phyloP scores from a whole-genome alignment of 495 filamentous ascomycete species.

The Achaetomiella virescens region DNA sequence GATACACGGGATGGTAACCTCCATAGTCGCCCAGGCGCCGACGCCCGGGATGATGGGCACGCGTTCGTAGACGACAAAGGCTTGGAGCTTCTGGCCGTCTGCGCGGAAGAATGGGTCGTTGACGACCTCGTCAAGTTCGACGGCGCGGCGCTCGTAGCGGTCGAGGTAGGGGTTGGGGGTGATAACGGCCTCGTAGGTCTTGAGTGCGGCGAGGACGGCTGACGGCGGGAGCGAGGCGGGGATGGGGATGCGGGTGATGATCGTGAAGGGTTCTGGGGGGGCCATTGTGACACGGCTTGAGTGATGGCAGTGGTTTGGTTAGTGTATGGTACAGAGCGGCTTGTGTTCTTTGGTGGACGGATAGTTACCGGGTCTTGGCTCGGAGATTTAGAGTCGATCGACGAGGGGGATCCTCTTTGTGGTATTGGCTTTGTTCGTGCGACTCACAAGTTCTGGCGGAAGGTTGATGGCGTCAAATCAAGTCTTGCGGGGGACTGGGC shows the following conservation, averaged over 20 bases:
- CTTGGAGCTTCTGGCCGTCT: constrained; percentile 22
- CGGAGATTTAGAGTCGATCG: no score
- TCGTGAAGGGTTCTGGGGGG: constrained; percentile 16
- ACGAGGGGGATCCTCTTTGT: no score
- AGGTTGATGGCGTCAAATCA: no score
- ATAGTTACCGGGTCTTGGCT: no score
- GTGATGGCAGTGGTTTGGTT: no score
- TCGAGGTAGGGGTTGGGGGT: constrained; percentile 29
- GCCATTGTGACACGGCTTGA: no score
- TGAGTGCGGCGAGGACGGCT: constrained; percentile 25
- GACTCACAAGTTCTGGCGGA: no score
- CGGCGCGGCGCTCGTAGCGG: constrained; percentile 21
- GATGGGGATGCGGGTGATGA: constrained; percentile 33
- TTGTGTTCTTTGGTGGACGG: no score
- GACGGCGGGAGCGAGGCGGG: constrained; percentile 24
- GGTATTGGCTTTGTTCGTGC: no score
- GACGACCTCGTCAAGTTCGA: constrained; percentile 22
- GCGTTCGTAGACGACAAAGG: constrained; percentile 32
- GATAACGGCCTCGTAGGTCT: constrained; percentile 34
- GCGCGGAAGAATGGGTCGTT: constrained; percentile 33
- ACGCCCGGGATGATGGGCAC: constrained; percentile 36
- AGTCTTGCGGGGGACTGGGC: no score
- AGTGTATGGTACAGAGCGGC: no score
- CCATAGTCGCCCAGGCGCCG: constrained; percentile 24
- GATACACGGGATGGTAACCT: constrained; percentile 27